phyloP scores from a whole-genome alignment of 306 rosid genomes.

The Castanea mollissima region DNA sequence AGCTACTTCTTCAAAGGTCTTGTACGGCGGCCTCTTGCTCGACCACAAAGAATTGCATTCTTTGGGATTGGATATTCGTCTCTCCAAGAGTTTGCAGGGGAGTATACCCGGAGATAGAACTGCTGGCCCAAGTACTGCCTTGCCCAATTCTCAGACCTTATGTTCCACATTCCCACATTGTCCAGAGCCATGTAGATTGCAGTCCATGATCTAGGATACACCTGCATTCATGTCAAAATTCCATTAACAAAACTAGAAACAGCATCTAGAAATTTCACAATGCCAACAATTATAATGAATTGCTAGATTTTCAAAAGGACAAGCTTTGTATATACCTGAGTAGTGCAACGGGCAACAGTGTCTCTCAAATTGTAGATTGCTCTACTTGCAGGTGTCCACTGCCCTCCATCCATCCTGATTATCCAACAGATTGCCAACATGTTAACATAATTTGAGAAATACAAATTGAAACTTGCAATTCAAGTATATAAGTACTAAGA shows the following conservation, averaged over 20 bases:
- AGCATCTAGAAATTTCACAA: not conserved
- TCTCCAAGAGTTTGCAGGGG: constrained; percentile 64
- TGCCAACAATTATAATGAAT: too few species aligned
- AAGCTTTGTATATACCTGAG: constrained; percentile 48
- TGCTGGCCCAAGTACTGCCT: constrained; percentile 98
- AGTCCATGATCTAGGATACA: constrained; percentile 85
- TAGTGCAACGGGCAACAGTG: constrained; percentile 77
- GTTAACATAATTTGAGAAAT: not conserved
- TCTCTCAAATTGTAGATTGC: constrained; percentile 80
- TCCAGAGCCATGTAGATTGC: constrained; percentile 83
- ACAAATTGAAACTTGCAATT: not conserved
- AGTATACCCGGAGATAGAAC: constrained; percentile 76
- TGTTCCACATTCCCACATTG: constrained; percentile 97
- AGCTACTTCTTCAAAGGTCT: constrained; percentile 44
- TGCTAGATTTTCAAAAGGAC: not conserved
- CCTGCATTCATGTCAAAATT: constrained; percentile 38
- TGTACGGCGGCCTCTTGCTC: constrained; percentile 76
- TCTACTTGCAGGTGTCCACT: constrained; percentile 86
- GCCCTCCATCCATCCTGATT: constrained; percentile 85
- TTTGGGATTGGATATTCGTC: constrained; percentile 80
- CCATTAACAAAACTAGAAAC: not conserved
- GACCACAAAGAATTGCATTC: constrained; percentile 86
- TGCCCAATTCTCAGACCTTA: constrained; percentile 88
- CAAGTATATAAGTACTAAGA: not conserved
- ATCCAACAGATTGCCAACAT: constrained; percentile 24